These are phyloP conservation scores for Sporodiniella umbellata DNA, from an alignment of 371 early-diverging fungal species.

Conservation along the genomic window DNA sequence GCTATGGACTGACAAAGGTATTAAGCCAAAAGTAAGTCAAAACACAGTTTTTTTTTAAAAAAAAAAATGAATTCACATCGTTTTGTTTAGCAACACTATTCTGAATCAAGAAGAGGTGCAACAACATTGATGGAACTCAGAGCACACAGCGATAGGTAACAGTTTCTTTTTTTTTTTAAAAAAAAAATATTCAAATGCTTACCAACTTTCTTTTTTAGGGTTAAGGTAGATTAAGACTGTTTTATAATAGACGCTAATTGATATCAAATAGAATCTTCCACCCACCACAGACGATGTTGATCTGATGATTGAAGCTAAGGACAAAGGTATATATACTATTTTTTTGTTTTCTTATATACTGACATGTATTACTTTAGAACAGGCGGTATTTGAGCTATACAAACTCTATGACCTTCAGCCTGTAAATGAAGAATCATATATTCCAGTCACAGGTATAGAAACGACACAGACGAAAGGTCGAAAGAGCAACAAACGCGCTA, in stretches of 20 bases:
- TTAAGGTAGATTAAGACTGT: neutral
- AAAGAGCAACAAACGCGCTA: conserved; percentile 8
- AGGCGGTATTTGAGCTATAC: conserved; percentile 49
- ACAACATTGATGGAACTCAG: conserved; percentile 31
- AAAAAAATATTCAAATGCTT: neutral
- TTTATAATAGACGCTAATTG: too few species aligned
- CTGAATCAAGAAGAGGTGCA: conserved; percentile 42
- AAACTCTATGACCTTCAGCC: conserved; percentile 30
- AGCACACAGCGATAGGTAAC: conserved; percentile 43
- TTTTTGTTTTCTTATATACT: neutral
- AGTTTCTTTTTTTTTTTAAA: too few species aligned
- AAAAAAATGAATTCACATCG: neutral
- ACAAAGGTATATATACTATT: conserved; percentile 31
- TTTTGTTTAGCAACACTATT: conserved; percentile 44
- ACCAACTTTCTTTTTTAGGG: neutral
- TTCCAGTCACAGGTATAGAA: conserved; percentile 15
- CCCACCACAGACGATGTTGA: conserved; percentile 50
- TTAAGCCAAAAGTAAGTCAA: conserved; percentile 38
- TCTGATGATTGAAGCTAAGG: conserved; percentile 57
- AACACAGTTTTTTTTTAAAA: neutral
- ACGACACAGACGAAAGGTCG: conserved; percentile 21
- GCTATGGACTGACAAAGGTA: conserved; percentile 40
- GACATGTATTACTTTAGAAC: conserved; percentile 23
- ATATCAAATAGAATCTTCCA: conserved; percentile 40
- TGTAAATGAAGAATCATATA: conserved; percentile 32